Evolutionary conservation across 108 stramenopile species (phyloP).

Genomic region (Cylindrotheca fusiformis): DNA sequence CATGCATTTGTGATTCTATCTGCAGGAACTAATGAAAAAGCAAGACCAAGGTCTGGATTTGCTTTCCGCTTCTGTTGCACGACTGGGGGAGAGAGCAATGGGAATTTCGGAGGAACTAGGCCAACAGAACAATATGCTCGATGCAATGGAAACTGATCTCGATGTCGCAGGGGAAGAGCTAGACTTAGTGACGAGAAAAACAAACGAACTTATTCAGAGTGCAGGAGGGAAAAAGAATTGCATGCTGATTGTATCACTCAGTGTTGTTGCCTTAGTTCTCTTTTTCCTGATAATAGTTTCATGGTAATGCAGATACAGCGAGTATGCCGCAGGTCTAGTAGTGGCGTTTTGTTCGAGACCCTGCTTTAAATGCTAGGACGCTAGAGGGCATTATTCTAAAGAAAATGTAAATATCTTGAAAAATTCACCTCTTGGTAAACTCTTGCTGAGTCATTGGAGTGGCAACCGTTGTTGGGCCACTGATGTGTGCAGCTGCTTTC

Average conservation of each 20-base stretch:
- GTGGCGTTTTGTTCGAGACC: too few species aligned
- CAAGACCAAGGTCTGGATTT: slow-evolving; percentile 86
- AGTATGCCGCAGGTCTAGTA: too few species aligned
- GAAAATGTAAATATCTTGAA: too few species aligned
- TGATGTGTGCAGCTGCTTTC: slow-evolving; percentile 26
- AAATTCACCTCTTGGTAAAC: background rate
- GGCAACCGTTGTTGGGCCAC: slow-evolving; percentile 38
- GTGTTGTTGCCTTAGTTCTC: slow-evolving; percentile 62
- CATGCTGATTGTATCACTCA: slow-evolving; percentile 59
- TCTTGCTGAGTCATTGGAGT: slow-evolving; percentile 25
- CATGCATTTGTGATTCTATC: background rate
- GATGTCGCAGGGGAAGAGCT: slow-evolving; percentile 77
- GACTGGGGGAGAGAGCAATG: slow-evolving; percentile 75
- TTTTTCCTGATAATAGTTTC: too few species aligned
- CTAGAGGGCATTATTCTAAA: too few species aligned
- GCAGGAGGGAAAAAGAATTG: slow-evolving; percentile 83
- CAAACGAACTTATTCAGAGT: slow-evolving; percentile 84
- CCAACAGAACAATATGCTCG: slow-evolving; percentile 83
- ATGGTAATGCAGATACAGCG: too few species aligned
- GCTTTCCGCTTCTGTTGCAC: slow-evolving; percentile 64
- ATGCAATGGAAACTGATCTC: slow-evolving; percentile 85
- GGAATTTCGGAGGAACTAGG: slow-evolving; percentile 86
- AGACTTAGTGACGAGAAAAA: slow-evolving; percentile 82
- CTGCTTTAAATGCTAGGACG: too few species aligned
- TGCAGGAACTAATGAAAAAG: slow-evolving; percentile 53